phyloP scores from a whole-genome alignment of 2,329 filamentous ascomycete species.

The Ophiosphaerella herpotricha region DNA sequence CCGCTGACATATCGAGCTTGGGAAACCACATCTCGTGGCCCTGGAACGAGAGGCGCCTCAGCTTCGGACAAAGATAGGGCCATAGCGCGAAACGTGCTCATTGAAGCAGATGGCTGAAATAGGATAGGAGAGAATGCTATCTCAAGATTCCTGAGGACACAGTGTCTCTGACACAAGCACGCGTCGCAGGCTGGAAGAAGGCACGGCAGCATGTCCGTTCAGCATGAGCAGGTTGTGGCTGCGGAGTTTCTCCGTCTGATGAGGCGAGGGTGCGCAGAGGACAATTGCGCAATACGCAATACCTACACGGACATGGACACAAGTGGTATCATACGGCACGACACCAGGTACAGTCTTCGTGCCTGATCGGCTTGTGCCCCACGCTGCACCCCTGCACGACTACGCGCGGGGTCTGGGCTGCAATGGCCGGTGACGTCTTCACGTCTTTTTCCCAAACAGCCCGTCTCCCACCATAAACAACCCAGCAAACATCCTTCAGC shows the following conservation, averaged over 20 bases:
- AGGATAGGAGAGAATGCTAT: not conserved
- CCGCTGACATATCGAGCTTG: constrained; percentile 37
- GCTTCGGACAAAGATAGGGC: constrained; percentile 16
- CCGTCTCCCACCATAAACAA: constrained; percentile 16
- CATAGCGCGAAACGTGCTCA: constrained; percentile 45
- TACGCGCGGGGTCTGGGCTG: constrained; percentile 10
- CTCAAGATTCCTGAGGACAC: not conserved
- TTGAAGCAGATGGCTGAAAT: not conserved
- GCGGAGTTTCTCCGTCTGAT: not conserved
- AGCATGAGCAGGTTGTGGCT: constrained; percentile 3
- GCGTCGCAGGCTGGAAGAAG: not conserved
- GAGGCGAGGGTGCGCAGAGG: too few species aligned
- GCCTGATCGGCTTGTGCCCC: not conserved
- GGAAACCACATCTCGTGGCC: constrained; percentile 17
- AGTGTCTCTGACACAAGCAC: not conserved
- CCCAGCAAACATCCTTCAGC: constrained; percentile 7
- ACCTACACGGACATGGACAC: too few species aligned
- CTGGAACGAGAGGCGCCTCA: constrained; percentile 36
- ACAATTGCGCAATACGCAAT: too few species aligned
- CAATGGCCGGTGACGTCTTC: constrained; percentile 29
- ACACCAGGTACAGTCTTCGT: not conserved
- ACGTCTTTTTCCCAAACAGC: constrained; percentile 21
- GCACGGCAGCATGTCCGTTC: constrained; percentile 1
- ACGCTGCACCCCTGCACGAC: not conserved
- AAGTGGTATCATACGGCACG: too few species aligned